phyloP scores from a whole-genome alignment of 352 stramenopile species.

The Blastocystis sp. region DNA sequence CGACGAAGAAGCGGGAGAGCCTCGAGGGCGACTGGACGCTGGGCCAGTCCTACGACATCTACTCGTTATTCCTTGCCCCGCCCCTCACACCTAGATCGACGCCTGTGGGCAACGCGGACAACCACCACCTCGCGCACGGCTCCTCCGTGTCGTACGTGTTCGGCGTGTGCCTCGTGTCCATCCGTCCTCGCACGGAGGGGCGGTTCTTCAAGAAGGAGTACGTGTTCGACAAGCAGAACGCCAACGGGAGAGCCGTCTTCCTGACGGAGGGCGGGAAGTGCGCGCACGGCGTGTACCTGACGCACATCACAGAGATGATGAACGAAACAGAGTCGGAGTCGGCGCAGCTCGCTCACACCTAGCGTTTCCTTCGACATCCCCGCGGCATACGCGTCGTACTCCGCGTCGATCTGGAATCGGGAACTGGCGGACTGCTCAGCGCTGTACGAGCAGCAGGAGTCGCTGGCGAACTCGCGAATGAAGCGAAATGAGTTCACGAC shows the following conservation, averaged over 20 bases:
- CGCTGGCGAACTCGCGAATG: conserved; percentile 42
- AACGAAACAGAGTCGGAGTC: conserved; percentile 44
- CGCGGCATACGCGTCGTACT: conserved; percentile 6
- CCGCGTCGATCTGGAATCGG: conserved; percentile 2
- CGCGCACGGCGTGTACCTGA: conserved; percentile 1
- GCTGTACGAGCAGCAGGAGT: conserved; percentile 38
- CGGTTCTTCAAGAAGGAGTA: conserved; percentile 70
- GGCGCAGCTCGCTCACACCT: background rate
- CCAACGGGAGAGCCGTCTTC: conserved; percentile 21
- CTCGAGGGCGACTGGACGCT: background rate
- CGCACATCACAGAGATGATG: conserved; percentile 53
- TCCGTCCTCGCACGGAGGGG: conserved; percentile 27
- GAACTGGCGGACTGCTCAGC: conserved; percentile 1
- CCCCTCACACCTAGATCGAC: conserved; percentile 2
- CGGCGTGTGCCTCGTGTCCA: conserved; percentile 7
- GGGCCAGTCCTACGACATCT: conserved; percentile 7
- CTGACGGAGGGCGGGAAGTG: background rate
- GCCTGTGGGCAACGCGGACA: background rate
- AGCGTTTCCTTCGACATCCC: conserved; percentile 51
- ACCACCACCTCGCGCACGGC: background rate
- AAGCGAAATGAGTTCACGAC: conserved; percentile 42
- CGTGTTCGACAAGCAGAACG: conserved; percentile 28
- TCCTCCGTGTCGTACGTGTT: background rate
- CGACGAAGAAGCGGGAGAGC: background rate
- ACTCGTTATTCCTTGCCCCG: background rate